phyloP scores from a whole-genome alignment of 306 rosid genomes.

The Sicyos edulis region DNA sequence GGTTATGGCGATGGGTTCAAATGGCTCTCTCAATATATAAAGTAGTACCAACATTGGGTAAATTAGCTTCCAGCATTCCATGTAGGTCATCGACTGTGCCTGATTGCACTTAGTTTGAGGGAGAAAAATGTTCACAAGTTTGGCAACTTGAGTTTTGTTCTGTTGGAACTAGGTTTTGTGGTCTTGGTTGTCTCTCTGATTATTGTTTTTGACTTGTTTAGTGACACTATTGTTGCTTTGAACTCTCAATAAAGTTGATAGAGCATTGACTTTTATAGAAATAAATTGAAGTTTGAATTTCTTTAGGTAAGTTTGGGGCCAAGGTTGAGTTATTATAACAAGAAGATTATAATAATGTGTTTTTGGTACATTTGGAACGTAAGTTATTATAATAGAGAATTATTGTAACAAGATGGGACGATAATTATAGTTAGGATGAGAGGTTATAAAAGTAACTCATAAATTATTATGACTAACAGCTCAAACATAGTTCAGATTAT shows the following conservation, averaged over 20 bases:
- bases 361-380: too few relatives aligned
- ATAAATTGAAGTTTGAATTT: constrained; percentile 4
- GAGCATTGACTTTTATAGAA: constrained; percentile 12
- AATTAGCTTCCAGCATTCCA: constrained; percentile 4
- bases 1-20: constrained; percentile 58
- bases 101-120: constrained; percentile 1
- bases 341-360: too few relatives aligned
- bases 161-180: constrained; percentile 10
- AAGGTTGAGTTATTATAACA: too few relatives aligned
- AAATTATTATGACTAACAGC: too few relatives aligned
- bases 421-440: too few relatives aligned
- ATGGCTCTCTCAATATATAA: constrained; percentile 50
- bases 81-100: neutral
- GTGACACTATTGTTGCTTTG: constrained; percentile 8
- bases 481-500: too few relatives aligned
- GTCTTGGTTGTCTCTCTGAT: neutral
- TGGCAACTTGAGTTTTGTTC: neutral
- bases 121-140: constrained; percentile 2
- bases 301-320: too few relatives aligned
- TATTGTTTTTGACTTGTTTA: constrained; percentile 9
- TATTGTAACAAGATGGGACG: too few relatives aligned
- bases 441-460: too few relatives aligned
- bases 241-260: constrained; percentile 17
- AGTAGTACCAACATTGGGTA: constrained; percentile 26
- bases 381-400: too few relatives aligned